Conservation (phyloP, 768 basidiomycete species). For the Coprinopsis cinerea region DNA sequence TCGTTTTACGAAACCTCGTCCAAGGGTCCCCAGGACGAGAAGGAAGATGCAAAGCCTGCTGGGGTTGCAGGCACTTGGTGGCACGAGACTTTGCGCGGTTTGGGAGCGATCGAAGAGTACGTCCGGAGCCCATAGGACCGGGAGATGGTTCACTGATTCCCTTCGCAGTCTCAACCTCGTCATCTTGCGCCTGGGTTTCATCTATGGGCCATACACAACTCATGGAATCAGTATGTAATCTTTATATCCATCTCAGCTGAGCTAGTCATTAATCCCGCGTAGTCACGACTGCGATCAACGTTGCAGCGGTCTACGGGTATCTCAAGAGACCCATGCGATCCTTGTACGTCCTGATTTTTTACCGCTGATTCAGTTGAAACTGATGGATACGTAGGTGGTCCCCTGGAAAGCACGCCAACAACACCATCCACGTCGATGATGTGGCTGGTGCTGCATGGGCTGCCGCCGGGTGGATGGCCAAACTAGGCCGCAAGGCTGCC, state of each 20-base stretch:
- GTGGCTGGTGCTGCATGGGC: conserved; percentile 75
- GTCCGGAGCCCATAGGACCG: conserved; percentile 16
- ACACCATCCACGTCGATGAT: conserved; percentile 76
- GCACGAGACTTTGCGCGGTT: conserved; percentile 75
- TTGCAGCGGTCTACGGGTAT: conserved; percentile 77
- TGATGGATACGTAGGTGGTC: conserved; percentile 51
- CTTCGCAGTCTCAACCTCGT: conserved; percentile 67
- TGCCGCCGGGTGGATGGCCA: conserved; percentile 68
- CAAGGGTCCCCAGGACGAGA: conserved; percentile 55
- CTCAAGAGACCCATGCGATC: conserved; percentile 83
- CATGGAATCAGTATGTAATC: conserved; percentile 56
- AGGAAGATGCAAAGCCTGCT: conserved; percentile 65
- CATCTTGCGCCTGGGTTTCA: conserved; percentile 66
- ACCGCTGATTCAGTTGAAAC: conserved; percentile 10
- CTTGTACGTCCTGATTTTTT: conserved; percentile 41
- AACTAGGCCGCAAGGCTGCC: conserved; percentile 58
- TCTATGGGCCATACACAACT: conserved; percentile 78
- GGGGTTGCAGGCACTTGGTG: conserved; percentile 78
- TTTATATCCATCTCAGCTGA: conserved; percentile 7
- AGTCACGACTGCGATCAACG: conserved; percentile 70
- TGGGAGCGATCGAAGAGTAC: conserved; percentile 71
- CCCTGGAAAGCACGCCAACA: conserved; percentile 67
- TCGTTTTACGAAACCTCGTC: conserved; percentile 74
- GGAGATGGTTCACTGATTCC: conserved; percentile 2
- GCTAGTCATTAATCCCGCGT: conserved; percentile 5